phyloP scores from a whole-genome alignment of 2,329 filamentous ascomycete species.

The Aurifilum marmelostoma region DNA sequence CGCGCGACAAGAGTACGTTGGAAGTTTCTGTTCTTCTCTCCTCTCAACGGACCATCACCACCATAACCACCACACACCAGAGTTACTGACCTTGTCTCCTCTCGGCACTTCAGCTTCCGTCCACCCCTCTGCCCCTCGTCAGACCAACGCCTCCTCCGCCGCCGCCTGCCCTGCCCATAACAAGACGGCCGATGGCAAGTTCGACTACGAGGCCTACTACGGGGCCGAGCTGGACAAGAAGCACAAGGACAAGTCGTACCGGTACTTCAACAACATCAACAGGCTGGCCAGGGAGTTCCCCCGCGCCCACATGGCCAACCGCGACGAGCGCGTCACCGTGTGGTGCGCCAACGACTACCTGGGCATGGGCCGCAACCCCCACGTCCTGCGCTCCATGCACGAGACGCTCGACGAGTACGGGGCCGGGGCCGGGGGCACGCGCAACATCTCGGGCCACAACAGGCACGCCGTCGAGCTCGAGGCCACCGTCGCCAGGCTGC shows the following conservation, averaged over 20 bases:
- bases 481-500: constrained; percentile 78
- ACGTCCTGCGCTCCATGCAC: constrained; percentile 91
- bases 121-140: constrained; percentile 36
- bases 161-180: constrained; percentile 35
- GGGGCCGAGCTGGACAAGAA: constrained; percentile 91
- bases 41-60: no score
- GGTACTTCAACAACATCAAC: constrained; percentile 99
- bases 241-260: constrained; percentile 99
- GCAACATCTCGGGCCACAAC: constrained; percentile 98
- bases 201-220: constrained; percentile 93
- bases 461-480: constrained; percentile 88
- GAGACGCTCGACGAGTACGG: constrained; percentile 93
- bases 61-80: no score
- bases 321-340: constrained; percentile 87
- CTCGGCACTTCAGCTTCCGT: constrained; percentile 38
- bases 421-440: constrained; percentile 90
- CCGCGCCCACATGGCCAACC: constrained; percentile 83
- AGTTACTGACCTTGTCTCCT: not conserved
- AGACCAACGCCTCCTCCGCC: constrained; percentile 35
- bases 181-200: constrained; percentile 55
- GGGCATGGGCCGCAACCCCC: constrained; percentile 90
- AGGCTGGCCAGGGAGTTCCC: constrained; percentile 95
- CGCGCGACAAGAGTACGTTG: constrained; percentile 55
- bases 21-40: not conserved
- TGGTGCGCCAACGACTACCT: constrained; percentile 99